These are phyloP conservation scores for Rhodotorula kratochvilovae DNA, from an alignment of 768 basidiomycete species.

Conservation along the genomic window DNA sequence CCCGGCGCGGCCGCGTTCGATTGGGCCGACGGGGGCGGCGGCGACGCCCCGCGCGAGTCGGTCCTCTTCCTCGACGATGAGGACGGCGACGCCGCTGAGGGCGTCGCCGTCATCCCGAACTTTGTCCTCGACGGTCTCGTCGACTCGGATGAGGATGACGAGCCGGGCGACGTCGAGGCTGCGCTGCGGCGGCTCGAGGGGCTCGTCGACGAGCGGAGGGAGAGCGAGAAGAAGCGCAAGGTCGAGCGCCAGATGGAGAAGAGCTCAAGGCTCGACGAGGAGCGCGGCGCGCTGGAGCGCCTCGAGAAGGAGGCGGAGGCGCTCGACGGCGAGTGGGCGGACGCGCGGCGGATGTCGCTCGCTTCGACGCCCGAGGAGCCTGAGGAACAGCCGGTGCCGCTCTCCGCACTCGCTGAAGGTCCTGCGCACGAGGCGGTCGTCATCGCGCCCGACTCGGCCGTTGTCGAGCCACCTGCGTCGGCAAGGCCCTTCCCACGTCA, in stretches of 20 bases:
- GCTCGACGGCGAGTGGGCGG: neutral
- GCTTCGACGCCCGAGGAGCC: neutral
- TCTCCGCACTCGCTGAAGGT: too few species aligned
- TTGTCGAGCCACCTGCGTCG: neutral
- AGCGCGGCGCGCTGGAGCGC: neutral
- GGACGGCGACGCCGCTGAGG: constrained; percentile 14
- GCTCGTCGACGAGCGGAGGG: constrained; percentile 68
- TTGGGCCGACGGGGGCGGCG: constrained; percentile 1
- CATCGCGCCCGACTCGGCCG: neutral
- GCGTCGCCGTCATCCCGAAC: constrained; percentile 54
- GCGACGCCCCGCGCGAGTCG: constrained; percentile 21
- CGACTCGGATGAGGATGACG: constrained; percentile 61
- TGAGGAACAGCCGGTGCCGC: too few species aligned
- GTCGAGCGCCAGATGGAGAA: constrained; percentile 41
- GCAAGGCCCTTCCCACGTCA: neutral
- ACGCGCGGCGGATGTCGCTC: neutral
- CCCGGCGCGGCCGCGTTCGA: neutral
- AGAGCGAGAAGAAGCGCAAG: constrained; percentile 45
- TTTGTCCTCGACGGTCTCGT: constrained; percentile 48
- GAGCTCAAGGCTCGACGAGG: constrained; percentile 23
- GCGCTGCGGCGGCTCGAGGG: constrained; percentile 78
- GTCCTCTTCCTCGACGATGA: constrained; percentile 33
- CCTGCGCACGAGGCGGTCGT: neutral
- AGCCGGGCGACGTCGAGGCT: constrained; percentile 69
- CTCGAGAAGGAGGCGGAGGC: neutral